Percentiles rank a stretch among this genome's conserved stretches.
phyloP scores from a whole-genome alignment of 257 asterid genomes.

The Nicotiana attenuata region DNA sequence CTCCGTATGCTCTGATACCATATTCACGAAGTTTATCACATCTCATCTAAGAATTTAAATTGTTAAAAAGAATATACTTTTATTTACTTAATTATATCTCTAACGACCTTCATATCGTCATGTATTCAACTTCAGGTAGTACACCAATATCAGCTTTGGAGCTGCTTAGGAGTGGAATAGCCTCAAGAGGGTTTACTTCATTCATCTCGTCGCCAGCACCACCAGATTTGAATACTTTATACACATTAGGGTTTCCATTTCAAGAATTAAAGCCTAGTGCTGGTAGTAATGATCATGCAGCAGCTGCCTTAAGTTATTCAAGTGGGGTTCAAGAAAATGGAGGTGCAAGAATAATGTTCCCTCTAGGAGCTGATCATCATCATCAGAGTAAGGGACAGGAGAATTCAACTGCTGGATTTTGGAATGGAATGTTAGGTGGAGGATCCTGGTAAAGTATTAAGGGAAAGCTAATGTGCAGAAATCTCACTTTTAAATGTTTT shows the following conservation, averaged over 20 bases:
- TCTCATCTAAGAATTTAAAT: not conserved
- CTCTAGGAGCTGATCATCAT: constrained; percentile 30
- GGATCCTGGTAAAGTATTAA: constrained; percentile 37
- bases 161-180: constrained; percentile 40
- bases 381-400: constrained; percentile 42
- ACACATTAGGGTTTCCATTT: constrained; percentile 42
- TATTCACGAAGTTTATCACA: not conserved
- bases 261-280: constrained; percentile 50
- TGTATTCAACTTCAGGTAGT: constrained; percentile 16
- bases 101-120: not conserved
- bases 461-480: not conserved
- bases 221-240: constrained; percentile 20
- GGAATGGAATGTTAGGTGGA: constrained; percentile 73
- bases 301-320: constrained; percentile 27
- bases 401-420: constrained; percentile 45
- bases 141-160: constrained; percentile 40
- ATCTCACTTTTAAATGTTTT: not conserved
- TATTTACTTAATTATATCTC: not conserved
- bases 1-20: not conserved
- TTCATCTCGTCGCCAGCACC: constrained; percentile 22
- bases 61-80: not conserved
- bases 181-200: constrained; percentile 28
- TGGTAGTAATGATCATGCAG: not conserved
- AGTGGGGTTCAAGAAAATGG: constrained; percentile 28
- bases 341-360: constrained; percentile 42